Evolutionary conservation across 2,329 filamentous ascomycete genomes (phyloP).

Genomic region (Acarospora socialis): DNA sequence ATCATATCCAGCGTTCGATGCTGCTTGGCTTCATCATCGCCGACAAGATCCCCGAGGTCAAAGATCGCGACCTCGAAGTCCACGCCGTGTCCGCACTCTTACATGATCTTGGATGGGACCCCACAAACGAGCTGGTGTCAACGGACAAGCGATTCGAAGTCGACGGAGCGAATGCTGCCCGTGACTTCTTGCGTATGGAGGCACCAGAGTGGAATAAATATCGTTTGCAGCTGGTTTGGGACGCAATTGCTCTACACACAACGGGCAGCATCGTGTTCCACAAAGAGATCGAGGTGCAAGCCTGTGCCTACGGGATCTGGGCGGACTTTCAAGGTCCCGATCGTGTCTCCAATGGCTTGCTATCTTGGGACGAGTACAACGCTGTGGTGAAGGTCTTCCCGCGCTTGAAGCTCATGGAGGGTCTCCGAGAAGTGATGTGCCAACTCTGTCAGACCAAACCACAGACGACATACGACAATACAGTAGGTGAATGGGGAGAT

Average conservation of each 20-base stretch:
- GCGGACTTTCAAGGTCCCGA: constrained; percentile 27
- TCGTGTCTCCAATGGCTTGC: constrained; percentile 18
- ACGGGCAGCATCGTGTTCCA: constrained; percentile 24
- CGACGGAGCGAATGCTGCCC: constrained; percentile 33
- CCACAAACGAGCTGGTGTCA: constrained; percentile 23
- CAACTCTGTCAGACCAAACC: constrained; percentile 30
- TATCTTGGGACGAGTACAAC: constrained; percentile 21
- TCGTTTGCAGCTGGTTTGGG: constrained; percentile 34
- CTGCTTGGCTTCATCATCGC: constrained; percentile 25
- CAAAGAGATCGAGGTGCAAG: constrained; percentile 31
- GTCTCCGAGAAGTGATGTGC: constrained; percentile 25
- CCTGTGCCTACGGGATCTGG: constrained; percentile 21
- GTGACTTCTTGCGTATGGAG: constrained; percentile 24
- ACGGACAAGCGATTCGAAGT: constrained; percentile 37
- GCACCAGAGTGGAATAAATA: constrained; percentile 26
- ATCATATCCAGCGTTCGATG: constrained; percentile 22
- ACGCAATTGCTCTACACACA: constrained; percentile 35
- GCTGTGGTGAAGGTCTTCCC: constrained; percentile 24
- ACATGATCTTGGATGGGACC: constrained; percentile 26
- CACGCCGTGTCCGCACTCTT: no score
- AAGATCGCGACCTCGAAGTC: no score
- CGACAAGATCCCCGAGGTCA: constrained; percentile 17
- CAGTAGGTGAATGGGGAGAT: constrained; percentile 21
- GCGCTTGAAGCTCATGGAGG: constrained; percentile 20
- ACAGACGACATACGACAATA: constrained; percentile 25